These are phyloP conservation scores for Vigna trinervia DNA, from an alignment of 306 rosid species.

Conservation along the genomic window DNA sequence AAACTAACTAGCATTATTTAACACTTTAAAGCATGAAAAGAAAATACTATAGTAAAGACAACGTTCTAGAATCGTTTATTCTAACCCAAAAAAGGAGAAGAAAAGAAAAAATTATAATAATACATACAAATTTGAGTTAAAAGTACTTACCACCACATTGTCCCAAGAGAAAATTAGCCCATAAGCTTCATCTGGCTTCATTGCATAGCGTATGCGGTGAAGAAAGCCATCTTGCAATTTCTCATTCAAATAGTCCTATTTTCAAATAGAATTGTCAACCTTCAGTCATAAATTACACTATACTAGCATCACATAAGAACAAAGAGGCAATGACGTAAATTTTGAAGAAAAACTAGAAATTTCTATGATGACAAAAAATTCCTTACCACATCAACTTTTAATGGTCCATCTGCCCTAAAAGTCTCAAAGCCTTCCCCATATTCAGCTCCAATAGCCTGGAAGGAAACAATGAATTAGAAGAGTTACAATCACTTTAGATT, in stretches of 20 bases:
- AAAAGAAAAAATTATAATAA: background rate
- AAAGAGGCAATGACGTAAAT: background rate
- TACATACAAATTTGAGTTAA: constrained; percentile 38
- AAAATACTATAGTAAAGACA: constrained; percentile 32
- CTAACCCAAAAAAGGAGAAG: background rate
- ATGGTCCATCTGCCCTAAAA: constrained; percentile 90
- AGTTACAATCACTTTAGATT: constrained; percentile 34
- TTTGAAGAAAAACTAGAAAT: constrained; percentile 8
- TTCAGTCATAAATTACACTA: constrained; percentile 31
- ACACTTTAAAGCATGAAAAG: constrained; percentile 24
- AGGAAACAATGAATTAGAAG: constrained; percentile 32
- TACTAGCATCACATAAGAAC: background rate
- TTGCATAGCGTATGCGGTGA: constrained; percentile 90
- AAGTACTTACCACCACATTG: constrained; percentile 80
- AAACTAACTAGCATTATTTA: constrained; percentile 36
- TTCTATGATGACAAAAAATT: constrained; percentile 20
- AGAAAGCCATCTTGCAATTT: constrained; percentile 95
- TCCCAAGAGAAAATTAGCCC: constrained; percentile 98
- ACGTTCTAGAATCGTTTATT: constrained; percentile 18
- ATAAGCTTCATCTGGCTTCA: constrained; percentile 99
- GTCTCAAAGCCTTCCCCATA: constrained; percentile 99
- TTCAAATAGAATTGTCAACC: constrained; percentile 50
- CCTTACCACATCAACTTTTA: constrained; percentile 95
- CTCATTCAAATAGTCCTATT: constrained; percentile 94
- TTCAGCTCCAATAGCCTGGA: constrained; percentile 97